Conservation (phyloP, 2,329 filamentous ascomycete species). For the Epichloe coenophiala region DNA sequence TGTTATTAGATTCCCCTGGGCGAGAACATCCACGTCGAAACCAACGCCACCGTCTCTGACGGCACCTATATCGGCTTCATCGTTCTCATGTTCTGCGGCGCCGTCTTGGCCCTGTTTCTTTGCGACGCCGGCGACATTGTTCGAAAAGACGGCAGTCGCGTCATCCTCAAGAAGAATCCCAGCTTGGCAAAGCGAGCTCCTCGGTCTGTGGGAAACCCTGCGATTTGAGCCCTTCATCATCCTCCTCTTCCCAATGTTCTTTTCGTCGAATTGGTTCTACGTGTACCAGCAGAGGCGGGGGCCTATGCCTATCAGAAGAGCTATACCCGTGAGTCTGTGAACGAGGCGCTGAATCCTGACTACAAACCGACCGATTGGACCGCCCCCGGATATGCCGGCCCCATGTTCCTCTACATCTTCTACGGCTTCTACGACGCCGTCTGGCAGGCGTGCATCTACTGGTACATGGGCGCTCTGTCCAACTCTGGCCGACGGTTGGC, state of each 20-base stretch:
- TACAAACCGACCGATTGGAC: constrained; percentile 46
- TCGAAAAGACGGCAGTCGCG: constrained; percentile 62
- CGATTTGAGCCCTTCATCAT: constrained; percentile 57
- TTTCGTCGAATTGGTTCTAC: constrained; percentile 42
- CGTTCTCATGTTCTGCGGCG: constrained; percentile 64
- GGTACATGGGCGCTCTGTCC: constrained; percentile 88
- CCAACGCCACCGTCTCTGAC: constrained; percentile 42
- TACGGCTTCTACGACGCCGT: constrained; percentile 81
- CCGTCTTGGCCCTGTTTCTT: constrained; percentile 53
- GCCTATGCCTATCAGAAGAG: constrained; percentile 59
- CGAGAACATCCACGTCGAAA: constrained; percentile 48
- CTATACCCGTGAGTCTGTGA: constrained; percentile 27
- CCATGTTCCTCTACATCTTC: constrained; percentile 82
- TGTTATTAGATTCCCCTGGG: constrained; percentile 43
- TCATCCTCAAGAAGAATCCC: constrained; percentile 85
- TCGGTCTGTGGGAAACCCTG: constrained; percentile 63
- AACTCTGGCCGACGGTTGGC: constrained; percentile 88
- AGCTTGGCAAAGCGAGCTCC: constrained; percentile 72
- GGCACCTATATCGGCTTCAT: constrained; percentile 85
- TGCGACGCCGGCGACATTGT: constrained; percentile 59
- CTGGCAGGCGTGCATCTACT: constrained; percentile 87
- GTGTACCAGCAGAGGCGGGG: constrained; percentile 57
- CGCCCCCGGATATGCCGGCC: constrained; percentile 47
- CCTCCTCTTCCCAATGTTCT: constrained; percentile 42
- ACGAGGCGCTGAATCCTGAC: constrained; percentile 12